These are phyloP conservation scores for Kluyveromyces dobzhanskii DNA, from an alignment of 805 yeast species.

Conservation along the genomic window DNA sequence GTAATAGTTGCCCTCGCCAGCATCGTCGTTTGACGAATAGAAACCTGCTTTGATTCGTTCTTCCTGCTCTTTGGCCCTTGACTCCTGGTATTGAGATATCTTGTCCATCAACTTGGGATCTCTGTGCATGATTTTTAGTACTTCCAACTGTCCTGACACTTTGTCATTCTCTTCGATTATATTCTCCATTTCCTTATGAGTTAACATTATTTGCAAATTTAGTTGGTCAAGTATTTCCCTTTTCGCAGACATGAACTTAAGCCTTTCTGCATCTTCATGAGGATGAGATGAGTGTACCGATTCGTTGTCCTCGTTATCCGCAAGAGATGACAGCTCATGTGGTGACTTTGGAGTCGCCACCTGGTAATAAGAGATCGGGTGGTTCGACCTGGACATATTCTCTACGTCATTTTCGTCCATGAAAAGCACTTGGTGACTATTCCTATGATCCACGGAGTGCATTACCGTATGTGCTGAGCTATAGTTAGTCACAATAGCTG, in stretches of 20 bases:
- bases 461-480: not conserved
- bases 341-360: slow-evolving; percentile 39
- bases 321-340: slow-evolving; percentile 28
- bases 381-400: slow-evolving; percentile 6
- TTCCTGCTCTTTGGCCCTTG: slow-evolving; percentile 13
- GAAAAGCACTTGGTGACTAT: slow-evolving; percentile 8
- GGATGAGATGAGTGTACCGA: slow-evolving; percentile 16
- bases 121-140: slow-evolving; percentile 37
- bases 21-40: not conserved
- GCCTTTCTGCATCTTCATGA: slow-evolving; percentile 21
- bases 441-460: not conserved
- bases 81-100: slow-evolving; percentile 15
- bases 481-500: too few relatives aligned
- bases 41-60: not conserved
- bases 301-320: slow-evolving; percentile 14
- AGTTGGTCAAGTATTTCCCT: slow-evolving; percentile 37
- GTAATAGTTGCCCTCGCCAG: slow-evolving; percentile 4
- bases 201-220: slow-evolving; percentile 51
- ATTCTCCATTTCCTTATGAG: slow-evolving; percentile 45
- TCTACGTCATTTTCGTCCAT: slow-evolving; percentile 7
- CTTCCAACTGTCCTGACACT: slow-evolving; percentile 49
- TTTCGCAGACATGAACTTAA: slow-evolving; percentile 25
- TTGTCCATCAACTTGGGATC: slow-evolving; percentile 23
- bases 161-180: slow-evolving; percentile 47
- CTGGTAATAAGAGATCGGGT: slow-evolving; percentile 24